These are phyloP conservation scores for Adansonia madagascariensis DNA, from an alignment of 441 rosid species.

Conservation along the genomic window DNA sequence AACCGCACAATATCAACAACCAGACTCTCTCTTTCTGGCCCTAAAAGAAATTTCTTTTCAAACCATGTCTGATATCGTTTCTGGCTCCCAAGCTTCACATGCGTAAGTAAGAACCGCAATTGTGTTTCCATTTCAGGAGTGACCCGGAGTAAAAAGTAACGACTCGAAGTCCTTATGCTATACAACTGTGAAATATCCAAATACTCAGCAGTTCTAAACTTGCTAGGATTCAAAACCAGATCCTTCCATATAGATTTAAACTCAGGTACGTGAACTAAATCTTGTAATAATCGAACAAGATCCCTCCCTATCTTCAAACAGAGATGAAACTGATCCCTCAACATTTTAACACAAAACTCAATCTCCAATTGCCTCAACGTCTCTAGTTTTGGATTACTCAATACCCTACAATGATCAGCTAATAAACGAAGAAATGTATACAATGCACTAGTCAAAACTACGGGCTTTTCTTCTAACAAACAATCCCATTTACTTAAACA, in stretches of 20 bases:
- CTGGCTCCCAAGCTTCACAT: slow-evolving; percentile 80
- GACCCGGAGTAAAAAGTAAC: slow-evolving; percentile 65
- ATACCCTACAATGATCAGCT: slow-evolving; percentile 69
- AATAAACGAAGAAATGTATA: slow-evolving; percentile 68
- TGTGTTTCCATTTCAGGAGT: slow-evolving; percentile 77
- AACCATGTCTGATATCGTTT: slow-evolving; percentile 81
- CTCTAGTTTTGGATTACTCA: slow-evolving; percentile 41
- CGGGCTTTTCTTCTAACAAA: slow-evolving; percentile 61
- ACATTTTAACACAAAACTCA: slow-evolving; percentile 77
- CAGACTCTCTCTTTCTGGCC: slow-evolving; percentile 61
- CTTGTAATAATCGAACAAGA: slow-evolving; percentile 70
- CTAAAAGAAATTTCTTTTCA: slow-evolving; percentile 56
- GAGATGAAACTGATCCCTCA: slow-evolving; percentile 64
- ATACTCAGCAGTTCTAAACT: slow-evolving; percentile 47
- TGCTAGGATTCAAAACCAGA: slow-evolving; percentile 49
- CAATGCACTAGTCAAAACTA: slow-evolving; percentile 64
- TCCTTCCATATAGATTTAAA: slow-evolving; percentile 67
- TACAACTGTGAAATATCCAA: slow-evolving; percentile 58
- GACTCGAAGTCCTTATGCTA: slow-evolving; percentile 58
- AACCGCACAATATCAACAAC: slow-evolving; percentile 79
- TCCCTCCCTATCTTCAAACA: slow-evolving; percentile 81
- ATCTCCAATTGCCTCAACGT: slow-evolving; percentile 61
- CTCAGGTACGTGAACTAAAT: slow-evolving; percentile 70
- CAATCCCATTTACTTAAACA: slow-evolving; percentile 53
- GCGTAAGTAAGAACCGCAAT: slow-evolving; percentile 67